Percentiles rank a stretch among this genome's conserved stretches.
These are phyloP conservation scores for Aspergillus pseudoterreus DNA, from an alignment of 2,329 filamentous ascomycete species.

Conservation along the genomic window DNA sequence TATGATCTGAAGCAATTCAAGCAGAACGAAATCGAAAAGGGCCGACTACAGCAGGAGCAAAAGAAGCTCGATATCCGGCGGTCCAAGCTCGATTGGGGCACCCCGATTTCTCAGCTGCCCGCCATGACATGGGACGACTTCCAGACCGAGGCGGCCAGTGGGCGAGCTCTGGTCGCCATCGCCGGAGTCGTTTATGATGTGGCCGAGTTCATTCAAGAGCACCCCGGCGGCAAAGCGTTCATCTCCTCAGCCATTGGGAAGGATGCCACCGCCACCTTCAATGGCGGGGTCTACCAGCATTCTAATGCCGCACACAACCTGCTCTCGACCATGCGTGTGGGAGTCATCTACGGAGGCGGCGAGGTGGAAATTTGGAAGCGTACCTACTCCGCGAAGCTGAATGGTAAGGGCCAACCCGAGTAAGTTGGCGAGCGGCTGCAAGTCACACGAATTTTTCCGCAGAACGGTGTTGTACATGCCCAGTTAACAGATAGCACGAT, in stretches of 20 bases:
- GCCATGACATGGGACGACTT: conserved; percentile 12
- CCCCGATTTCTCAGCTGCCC: conserved; percentile 4
- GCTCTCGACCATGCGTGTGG: conserved; percentile 6
- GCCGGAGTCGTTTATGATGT: conserved; percentile 15
- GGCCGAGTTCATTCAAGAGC: conserved; percentile 8
- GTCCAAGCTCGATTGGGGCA: conserved; percentile 9
- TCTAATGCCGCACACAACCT: conserved; percentile 12
- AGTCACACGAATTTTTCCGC: too few relatives aligned
- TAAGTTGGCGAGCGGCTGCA: too few relatives aligned
- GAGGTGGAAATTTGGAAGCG: background rate
- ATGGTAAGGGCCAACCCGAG: background rate
- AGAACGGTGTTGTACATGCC: too few relatives aligned
- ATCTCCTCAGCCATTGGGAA: conserved; percentile 7
- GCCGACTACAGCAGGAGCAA: conserved; percentile 11
- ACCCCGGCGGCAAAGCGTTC: conserved; percentile 9
- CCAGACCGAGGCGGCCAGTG: background rate
- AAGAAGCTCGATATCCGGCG: conserved; percentile 7
- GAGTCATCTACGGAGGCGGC: background rate
- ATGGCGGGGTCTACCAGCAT: conserved; percentile 16
- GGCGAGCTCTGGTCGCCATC: conserved; percentile 4
- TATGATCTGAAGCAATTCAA: conserved; percentile 11
- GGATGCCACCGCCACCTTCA: conserved; percentile 13
- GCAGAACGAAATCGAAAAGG: conserved; percentile 15
- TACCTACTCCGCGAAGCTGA: background rate
- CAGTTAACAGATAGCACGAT: too few relatives aligned